These are phyloP conservation scores for Candida tropicalis DNA, from an alignment of 1,139 yeast species.

Conservation along the genomic window DNA sequence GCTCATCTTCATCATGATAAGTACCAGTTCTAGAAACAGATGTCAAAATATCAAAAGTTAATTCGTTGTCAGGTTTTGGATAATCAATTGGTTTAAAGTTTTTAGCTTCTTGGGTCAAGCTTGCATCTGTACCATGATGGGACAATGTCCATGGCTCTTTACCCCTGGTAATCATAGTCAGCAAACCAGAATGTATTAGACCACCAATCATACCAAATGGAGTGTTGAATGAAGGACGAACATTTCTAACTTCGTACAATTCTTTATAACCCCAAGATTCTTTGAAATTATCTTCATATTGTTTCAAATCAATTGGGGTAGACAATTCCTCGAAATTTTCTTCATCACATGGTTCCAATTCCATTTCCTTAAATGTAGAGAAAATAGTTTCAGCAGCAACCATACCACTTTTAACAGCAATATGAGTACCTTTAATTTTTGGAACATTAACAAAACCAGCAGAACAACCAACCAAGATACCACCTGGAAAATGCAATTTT, in stretches of 20 bases:
- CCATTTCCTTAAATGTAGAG: slow-evolving; percentile 50
- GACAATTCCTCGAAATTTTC: slow-evolving; percentile 41
- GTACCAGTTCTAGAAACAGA: slow-evolving; percentile 96
- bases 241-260: slow-evolving; percentile 78
- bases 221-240: slow-evolving; percentile 84
- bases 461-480: slow-evolving; percentile 88
- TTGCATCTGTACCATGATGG: slow-evolving; percentile 73
- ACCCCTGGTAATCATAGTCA: slow-evolving; percentile 77
- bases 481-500: slow-evolving; percentile 89
- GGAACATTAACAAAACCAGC: slow-evolving; percentile 98
- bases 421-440: slow-evolving; percentile 96
- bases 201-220: slow-evolving; percentile 80
- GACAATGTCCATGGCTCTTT: slow-evolving; percentile 84
- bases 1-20: slow-evolving; percentile 92
- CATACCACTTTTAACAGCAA: slow-evolving; percentile 94
- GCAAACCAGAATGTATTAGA: slow-evolving; percentile 79
- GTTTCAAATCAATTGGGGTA: slow-evolving; percentile 51
- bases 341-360: slow-evolving; percentile 52
- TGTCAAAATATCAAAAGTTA: slow-evolving; percentile 88
- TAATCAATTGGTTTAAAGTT: slow-evolving; percentile 73
- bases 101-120: slow-evolving; percentile 66
- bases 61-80: slow-evolving; percentile 90
- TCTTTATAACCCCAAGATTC: slow-evolving; percentile 87
- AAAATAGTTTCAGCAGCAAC: slow-evolving; percentile 88
- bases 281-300: slow-evolving; percentile 66